phyloP scores from a whole-genome alignment of 148 eudicot species.

The Fagopyrum esculentum region DNA sequence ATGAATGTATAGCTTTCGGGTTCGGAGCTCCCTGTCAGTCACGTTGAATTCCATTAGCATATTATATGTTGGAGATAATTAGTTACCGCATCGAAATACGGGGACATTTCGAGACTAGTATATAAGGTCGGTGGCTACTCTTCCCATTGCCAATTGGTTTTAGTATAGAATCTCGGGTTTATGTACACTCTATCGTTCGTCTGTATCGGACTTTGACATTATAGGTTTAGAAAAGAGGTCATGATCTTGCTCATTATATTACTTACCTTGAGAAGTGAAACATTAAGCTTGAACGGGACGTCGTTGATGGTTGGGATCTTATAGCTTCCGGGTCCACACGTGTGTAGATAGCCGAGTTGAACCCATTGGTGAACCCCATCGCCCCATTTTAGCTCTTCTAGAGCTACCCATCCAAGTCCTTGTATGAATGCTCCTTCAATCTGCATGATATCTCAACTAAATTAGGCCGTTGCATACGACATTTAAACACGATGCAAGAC shows the following conservation, averaged over 20 bases:
- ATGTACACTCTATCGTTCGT: no score
- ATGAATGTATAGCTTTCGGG: conserved; percentile 83
- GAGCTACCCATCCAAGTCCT: conserved; percentile 93
- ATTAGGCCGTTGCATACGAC: background rate
- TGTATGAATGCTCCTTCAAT: conserved; percentile 97
- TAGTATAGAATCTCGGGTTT: no score
- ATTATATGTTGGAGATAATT: no score
- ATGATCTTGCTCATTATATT: conserved; percentile 10
- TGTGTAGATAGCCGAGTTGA: conserved; percentile 63
- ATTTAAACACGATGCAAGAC: background rate
- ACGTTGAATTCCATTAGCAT: background rate
- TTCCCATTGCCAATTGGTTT: no score
- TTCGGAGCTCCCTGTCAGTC: conserved; percentile 68
- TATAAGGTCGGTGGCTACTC: no score
- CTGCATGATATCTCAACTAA: conserved; percentile 27
- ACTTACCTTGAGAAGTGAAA: conserved; percentile 96
- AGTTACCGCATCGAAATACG: no score
- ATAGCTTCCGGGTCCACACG: conserved; percentile 87
- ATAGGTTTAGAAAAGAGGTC: background rate
- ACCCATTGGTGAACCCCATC: conserved; percentile 90
- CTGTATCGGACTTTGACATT: no score
- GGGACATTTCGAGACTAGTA: no score
- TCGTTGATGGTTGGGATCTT: conserved; percentile 91
- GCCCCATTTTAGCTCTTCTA: conserved; percentile 99
- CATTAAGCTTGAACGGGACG: conserved; percentile 64